phyloP scores from a whole-genome alignment of 176 grass and related monocot genomes.

The Eremochloa ophiuroides region DNA sequence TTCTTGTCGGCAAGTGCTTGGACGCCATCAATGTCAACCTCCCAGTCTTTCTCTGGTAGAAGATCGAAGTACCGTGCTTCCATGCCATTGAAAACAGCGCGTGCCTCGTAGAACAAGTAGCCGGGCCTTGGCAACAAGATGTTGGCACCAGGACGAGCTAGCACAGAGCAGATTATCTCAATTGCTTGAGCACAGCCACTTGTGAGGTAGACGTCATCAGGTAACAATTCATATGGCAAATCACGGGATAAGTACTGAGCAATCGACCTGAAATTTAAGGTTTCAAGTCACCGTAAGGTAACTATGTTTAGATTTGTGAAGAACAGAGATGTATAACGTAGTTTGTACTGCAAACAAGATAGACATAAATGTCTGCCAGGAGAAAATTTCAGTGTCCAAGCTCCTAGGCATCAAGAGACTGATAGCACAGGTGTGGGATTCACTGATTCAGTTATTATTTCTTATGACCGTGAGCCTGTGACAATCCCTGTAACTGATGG shows the following conservation, averaged over 20 bases:
- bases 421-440: too few relatives aligned
- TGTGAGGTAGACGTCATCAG: constrained; percentile 61
- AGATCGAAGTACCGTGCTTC: constrained; percentile 65
- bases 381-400: background rate
- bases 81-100: constrained; percentile 44
- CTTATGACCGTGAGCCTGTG: too few relatives aligned
- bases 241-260: constrained; percentile 42
- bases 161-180: constrained; percentile 46
- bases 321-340: too few relatives aligned
- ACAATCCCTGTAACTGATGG: too few relatives aligned
- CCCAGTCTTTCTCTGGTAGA: constrained; percentile 55
- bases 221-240: constrained; percentile 44
- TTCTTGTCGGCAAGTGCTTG: constrained; percentile 54
- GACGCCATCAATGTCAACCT: constrained; percentile 54
- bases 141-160: constrained; percentile 58
- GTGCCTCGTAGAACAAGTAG: constrained; percentile 52
- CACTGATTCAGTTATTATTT: too few relatives aligned
- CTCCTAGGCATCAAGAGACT: too few relatives aligned
- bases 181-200: constrained; percentile 62
- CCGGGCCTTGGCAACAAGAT: constrained; percentile 68
- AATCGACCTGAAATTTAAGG: too few relatives aligned
- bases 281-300: too few relatives aligned
- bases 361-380: background rate
- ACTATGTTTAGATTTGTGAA: too few relatives aligned
- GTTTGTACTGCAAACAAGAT: background rate